A percentile compares a stretch with the other conserved stretches of the same genome.
Evolutionary conservation across 78 protist genomes (phyloP).

Genomic region (slime mould (Dictyostelium discoideum)): dicty_2.7 NC_007088.5:1757001-1757500

Average conservation of each 20-base stretch:
- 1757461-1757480: background rate
- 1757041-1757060: background rate
- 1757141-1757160: background rate
- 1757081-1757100: background rate
- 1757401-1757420: background rate
- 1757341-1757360: background rate
- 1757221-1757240: background rate
- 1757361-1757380: background rate
- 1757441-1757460: background rate
- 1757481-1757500: background rate
- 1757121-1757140: background rate
- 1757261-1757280: background rate
- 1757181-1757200: background rate
- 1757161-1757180: background rate
- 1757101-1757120: background rate
- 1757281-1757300: background rate
- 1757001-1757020: background rate
- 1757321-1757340: background rate
- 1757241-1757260: background rate
- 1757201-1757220: background rate
- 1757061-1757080: background rate
- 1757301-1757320: background rate
- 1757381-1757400: background rate
- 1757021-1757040: background rate
- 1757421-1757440: background rate